A percentile compares a stretch with the other conserved stretches of the same genome.
Conservation (phyloP, 1,284 basidiomycete species). For the Gymnopus androsaceus region DNA sequence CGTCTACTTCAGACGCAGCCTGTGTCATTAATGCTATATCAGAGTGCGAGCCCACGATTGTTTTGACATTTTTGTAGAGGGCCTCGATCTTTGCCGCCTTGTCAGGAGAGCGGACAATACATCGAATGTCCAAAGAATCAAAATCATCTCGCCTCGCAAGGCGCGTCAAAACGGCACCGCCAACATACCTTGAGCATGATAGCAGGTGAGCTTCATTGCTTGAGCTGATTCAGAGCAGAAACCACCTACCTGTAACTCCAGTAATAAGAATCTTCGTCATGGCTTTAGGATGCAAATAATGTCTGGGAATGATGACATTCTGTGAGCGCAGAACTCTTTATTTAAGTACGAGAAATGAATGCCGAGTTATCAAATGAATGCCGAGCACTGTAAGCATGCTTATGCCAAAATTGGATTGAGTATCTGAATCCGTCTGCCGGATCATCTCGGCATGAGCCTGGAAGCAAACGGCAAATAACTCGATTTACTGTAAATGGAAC, state of each 20-base stretch:
- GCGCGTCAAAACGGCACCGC: constrained; percentile 41
- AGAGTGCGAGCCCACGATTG: constrained; percentile 41
- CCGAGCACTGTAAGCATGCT: no score
- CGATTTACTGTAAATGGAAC: no score
- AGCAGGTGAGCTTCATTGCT: neutral
- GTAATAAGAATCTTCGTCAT: constrained; percentile 16
- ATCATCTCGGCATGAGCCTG: no score
- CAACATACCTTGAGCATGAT: constrained; percentile 38
- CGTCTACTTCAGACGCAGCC: constrained; percentile 32
- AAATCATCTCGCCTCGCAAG: constrained; percentile 39
- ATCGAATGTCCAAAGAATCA: constrained; percentile 38
- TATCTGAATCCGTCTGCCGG: no score
- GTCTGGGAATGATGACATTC: no score
- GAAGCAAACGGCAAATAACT: no score
- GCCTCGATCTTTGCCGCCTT: constrained; percentile 42
- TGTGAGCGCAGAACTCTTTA: no score
- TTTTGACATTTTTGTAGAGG: constrained; percentile 32
- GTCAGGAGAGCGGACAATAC: constrained; percentile 38
- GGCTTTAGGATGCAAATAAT: no score
- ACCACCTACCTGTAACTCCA: constrained; percentile 15
- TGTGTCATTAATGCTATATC: constrained; percentile 35
- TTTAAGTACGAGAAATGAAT: no score
- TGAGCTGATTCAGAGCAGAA: no score
- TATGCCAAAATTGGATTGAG: no score
- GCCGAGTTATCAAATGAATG: no score